phyloP scores from a whole-genome alignment of 2,329 filamentous ascomycete genomes.

The Aspergillus japonicus region DNA sequence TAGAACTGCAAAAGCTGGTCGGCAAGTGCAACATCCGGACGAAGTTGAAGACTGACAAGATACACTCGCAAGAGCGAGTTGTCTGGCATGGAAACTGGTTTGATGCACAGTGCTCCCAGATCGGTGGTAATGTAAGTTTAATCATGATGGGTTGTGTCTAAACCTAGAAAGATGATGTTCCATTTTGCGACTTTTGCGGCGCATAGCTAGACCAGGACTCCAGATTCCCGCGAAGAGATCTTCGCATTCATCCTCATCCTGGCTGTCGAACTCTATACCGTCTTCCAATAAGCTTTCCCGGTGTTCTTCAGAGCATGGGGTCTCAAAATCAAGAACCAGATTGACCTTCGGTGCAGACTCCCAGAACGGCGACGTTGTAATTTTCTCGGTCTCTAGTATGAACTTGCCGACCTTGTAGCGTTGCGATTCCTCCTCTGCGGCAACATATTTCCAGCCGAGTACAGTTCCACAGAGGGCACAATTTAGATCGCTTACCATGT shows the following conservation, averaged over 20 bases:
- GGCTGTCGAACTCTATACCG: constrained; percentile 60
- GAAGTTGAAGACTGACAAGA: neutral
- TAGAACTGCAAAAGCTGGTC: neutral
- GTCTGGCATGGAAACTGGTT: neutral
- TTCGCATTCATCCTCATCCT: constrained; percentile 67
- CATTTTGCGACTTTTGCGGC: constrained; percentile 43
- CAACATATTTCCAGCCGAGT: constrained; percentile 65
- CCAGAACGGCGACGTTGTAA: constrained; percentile 54
- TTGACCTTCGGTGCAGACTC: constrained; percentile 36
- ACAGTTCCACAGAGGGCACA: constrained; percentile 57
- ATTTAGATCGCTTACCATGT: constrained; percentile 61
- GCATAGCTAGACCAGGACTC: constrained; percentile 54
- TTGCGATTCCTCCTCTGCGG: constrained; percentile 61
- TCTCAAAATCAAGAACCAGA: neutral
- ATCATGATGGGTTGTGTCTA: constrained; percentile 20
- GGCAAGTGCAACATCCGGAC: neutral
- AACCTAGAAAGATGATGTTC: constrained; percentile 28
- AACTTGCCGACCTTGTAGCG: constrained; percentile 67
- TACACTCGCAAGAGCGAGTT: neutral
- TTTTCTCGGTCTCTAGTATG: constrained; percentile 61
- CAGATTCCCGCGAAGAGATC: constrained; percentile 63
- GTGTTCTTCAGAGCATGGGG: constrained; percentile 1
- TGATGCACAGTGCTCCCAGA: neutral
- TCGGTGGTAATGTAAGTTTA: neutral
- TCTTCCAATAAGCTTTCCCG: constrained; percentile 21